These are phyloP conservation scores for Gnaphalium uliginosum DNA, from an alignment of 129 eudicot genomes.

Conservation along the genomic window DNA sequence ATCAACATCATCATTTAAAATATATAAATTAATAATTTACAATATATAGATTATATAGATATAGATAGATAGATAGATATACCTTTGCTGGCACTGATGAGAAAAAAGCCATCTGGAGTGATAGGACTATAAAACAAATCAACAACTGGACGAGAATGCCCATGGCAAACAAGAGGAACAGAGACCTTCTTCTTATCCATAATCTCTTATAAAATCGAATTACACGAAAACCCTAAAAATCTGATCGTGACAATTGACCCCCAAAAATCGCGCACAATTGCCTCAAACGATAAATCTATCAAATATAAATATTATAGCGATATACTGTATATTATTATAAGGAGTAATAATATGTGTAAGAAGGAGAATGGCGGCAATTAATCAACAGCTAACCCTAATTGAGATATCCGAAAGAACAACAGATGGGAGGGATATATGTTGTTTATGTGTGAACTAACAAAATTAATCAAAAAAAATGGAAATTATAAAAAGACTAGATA, in stretches of 20 bases:
- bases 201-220: conserved; percentile 11
- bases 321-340: conserved; percentile 3
- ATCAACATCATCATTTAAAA: neutral
- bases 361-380: conserved; percentile 37
- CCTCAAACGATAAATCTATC: conserved; percentile 8
- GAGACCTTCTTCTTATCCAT: conserved; percentile 68
- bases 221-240: conserved; percentile 35
- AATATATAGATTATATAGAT: neutral
- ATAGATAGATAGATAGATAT: neutral
- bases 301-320: neutral
- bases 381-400: neutral
- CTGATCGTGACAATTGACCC: conserved; percentile 37
- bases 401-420: neutral
- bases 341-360: conserved; percentile 8
- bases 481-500: neutral
- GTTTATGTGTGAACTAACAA: conserved; percentile 23
- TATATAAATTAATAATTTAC: neutral
- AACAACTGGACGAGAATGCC: conserved; percentile 75
- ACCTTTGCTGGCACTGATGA: conserved; percentile 84
- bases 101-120: conserved; percentile 68
- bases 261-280: conserved; percentile 37
- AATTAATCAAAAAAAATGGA: neutral
- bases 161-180: conserved; percentile 71
- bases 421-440: conserved; percentile 33
- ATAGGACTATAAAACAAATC: conserved; percentile 73